Percentiles rank a stretch among this genome's conserved stretches.
phyloP scores from a whole-genome alignment of 768 basidiomycete genomes.

The Boletellus sp. region DNA sequence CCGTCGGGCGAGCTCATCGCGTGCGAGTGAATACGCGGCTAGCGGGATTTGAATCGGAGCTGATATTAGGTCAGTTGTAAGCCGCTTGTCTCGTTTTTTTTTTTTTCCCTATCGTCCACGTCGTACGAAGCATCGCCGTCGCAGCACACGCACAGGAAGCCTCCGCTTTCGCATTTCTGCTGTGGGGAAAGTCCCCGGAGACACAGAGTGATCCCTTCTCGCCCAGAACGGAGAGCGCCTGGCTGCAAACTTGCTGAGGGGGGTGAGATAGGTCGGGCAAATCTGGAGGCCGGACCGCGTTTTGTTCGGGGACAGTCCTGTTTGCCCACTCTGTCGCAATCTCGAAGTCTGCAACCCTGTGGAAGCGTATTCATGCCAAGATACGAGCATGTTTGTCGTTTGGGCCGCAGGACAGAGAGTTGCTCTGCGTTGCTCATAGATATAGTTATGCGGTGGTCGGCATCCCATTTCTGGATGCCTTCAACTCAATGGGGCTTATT shows the following conservation, averaged over 20 bases:
- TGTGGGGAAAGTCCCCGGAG: conserved; percentile 97
- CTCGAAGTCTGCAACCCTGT: conserved; percentile 35
- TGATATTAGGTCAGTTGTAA: conserved; percentile 9
- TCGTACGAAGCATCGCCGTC: conserved; percentile 81
- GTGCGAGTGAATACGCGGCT: neutral
- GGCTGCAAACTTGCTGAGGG: conserved; percentile 68
- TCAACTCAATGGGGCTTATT: conserved; percentile 94
- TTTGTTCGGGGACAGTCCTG: conserved; percentile 30
- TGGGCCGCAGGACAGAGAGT: conserved; percentile 37
- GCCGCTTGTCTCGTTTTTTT: conserved; percentile 26
- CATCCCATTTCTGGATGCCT: conserved; percentile 33
- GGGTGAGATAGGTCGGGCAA: conserved; percentile 48
- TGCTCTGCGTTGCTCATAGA: conserved; percentile 74
- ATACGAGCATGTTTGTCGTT: conserved; percentile 65
- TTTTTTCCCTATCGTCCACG: conserved; percentile 31
- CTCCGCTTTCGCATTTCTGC: conserved; percentile 46
- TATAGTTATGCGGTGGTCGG: conserved; percentile 84
- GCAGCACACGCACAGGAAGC: conserved; percentile 74
- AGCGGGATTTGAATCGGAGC: conserved; percentile 17
- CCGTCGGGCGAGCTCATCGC: conserved; percentile 18
- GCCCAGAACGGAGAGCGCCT: conserved; percentile 66
- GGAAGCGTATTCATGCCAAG: conserved; percentile 58
- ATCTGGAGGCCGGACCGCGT: conserved; percentile 38
- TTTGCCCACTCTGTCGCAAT: conserved; percentile 58
- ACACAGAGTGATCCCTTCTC: conserved; percentile 61